A percentile compares a stretch with the other conserved stretches of the same genome.
Conservation (phyloP, 495 filamentous ascomycete genomes). For the Saxophila tyrrhenica region DNA sequence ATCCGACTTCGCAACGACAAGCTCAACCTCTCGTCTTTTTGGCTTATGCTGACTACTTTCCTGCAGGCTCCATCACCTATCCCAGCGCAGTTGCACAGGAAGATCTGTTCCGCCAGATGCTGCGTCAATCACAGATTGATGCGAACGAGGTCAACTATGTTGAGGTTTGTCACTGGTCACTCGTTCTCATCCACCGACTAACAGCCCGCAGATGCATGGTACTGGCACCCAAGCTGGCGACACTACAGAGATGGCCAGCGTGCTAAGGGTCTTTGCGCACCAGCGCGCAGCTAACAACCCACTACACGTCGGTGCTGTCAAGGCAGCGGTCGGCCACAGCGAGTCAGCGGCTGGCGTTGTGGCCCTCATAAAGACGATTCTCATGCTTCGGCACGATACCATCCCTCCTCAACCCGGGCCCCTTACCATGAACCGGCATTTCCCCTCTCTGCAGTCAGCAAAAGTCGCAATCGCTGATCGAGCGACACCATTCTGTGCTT, state of each 20-base stretch:
- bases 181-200: neutral
- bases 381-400: conserved; percentile 25
- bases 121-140: conserved; percentile 13
- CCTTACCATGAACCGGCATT: neutral
- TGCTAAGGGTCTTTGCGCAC: conserved; percentile 20
- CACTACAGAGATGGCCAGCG: conserved; percentile 27
- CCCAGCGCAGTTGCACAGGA: conserved; percentile 25
- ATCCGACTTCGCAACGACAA: neutral
- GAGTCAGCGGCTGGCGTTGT: conserved; percentile 28
- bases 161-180: conserved; percentile 10
- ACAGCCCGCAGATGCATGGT: conserved; percentile 26
- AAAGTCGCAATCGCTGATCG: conserved; percentile 34
- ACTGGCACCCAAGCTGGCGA: conserved; percentile 35
- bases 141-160: conserved; percentile 26
- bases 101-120: conserved; percentile 17
- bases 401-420: conserved; percentile 4
- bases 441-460: conserved; percentile 13
- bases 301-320: conserved; percentile 24
- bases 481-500: conserved; percentile 22
- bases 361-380: conserved; percentile 29
- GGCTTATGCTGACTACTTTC: neutral
- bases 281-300: conserved; percentile 3
- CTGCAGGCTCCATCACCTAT: conserved; percentile 29
- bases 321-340: conserved; percentile 29
- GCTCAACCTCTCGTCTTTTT: neutral